Evolutionary conservation across 768 basidiomycete species (phyloP).

Genomic region (Infundibulicybe gibba): DNA sequence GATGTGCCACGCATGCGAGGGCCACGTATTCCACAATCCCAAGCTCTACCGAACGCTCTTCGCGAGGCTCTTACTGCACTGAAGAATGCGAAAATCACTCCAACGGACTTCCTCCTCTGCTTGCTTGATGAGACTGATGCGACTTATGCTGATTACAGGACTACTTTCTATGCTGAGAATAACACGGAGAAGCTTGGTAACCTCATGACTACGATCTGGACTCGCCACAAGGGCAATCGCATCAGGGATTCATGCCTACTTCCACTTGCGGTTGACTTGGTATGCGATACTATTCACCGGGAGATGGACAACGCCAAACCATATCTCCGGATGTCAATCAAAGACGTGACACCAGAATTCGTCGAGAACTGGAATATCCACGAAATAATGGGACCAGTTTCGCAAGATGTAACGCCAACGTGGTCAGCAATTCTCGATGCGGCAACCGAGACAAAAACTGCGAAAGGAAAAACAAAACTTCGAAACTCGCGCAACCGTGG

Average conservation of each 20-base stretch:
- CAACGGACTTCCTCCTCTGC: neutral
- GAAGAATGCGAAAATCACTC: neutral
- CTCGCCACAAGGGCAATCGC: neutral
- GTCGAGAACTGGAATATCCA: constrained; percentile 3
- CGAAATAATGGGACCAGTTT: constrained; percentile 1
- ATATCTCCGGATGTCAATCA: neutral
- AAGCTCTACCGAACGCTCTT: too few relatives aligned
- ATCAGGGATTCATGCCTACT: neutral
- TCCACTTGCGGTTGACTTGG: neutral
- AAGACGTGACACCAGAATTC: constrained; percentile 2
- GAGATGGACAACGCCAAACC: constrained; percentile 6
- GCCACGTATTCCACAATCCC: too few relatives aligned
- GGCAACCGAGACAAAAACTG: too few relatives aligned
- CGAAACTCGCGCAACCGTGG: neutral
- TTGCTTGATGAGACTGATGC: neutral
- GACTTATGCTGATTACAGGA: neutral
- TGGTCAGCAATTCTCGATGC: constrained; percentile 1
- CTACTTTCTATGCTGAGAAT: neutral
- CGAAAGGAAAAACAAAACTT: too few relatives aligned
- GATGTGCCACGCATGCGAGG: too few relatives aligned
- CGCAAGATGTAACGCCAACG: constrained; percentile 1
- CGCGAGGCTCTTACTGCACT: too few relatives aligned
- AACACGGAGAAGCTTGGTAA: neutral
- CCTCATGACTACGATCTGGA: neutral
- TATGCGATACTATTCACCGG: neutral